Conservation (phyloP, 345 rosid genomes). For the Eucalyptus regnans region DNA sequence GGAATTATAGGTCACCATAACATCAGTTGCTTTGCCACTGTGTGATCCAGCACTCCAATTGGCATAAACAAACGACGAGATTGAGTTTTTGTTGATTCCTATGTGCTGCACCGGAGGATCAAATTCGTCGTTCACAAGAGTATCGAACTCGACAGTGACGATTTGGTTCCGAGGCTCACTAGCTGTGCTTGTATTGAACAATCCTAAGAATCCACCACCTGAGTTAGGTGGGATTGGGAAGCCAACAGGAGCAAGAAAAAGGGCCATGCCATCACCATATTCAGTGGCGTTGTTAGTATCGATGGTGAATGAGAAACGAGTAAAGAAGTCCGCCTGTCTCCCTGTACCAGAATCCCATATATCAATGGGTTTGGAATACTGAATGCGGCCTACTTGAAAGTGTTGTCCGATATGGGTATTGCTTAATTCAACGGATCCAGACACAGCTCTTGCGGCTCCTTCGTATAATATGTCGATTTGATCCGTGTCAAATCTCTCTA, state of each 20-base stretch:
- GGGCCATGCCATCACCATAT: not conserved
- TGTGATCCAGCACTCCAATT: too few species aligned
- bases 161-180: not conserved
- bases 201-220: not conserved
- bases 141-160: not conserved
- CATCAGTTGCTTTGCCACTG: too few species aligned
- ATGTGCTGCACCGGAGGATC: too few species aligned
- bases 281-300: rapidly evolving
- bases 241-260: not conserved
- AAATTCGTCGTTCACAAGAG: too few species aligned
- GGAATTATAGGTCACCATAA: too few species aligned
- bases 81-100: too few species aligned
- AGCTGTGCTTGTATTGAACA: not conserved
- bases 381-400: not conserved
- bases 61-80: too few species aligned
- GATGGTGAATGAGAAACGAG: not conserved
- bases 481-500: too few species aligned
- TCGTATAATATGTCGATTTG: too few species aligned
- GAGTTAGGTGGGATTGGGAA: not conserved
- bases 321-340: not conserved
- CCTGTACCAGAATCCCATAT: not conserved
- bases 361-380: not conserved
- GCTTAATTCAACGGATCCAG: too few species aligned
- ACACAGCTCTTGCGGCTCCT: too few species aligned
- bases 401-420: too few species aligned